Evolutionary conservation across 306 rosid species (phyloP).

Genomic region (Cyclanthera cordifolia): DNA sequence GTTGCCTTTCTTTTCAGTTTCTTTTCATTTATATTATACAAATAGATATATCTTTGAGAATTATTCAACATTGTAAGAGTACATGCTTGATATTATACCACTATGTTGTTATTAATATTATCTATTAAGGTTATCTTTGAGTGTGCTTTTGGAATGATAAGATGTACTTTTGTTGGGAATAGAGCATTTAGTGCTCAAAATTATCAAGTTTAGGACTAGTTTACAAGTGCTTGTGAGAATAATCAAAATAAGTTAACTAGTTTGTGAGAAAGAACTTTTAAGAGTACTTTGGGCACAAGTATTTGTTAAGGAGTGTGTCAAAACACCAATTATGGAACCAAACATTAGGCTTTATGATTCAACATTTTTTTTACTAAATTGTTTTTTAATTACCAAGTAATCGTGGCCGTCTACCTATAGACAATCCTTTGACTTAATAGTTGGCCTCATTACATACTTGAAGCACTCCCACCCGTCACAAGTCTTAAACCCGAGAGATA

Average conservation of each 20-base stretch:
- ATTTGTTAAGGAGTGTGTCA: background rate
- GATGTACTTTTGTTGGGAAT: background rate
- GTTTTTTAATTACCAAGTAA: background rate
- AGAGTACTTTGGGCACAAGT: background rate
- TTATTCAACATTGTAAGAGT: background rate
- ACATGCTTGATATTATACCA: background rate
- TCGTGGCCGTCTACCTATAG: no score
- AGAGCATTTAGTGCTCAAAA: background rate
- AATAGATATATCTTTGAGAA: background rate
- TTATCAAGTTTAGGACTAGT: background rate
- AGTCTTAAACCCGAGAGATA: no score
- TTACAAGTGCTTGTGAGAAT: background rate
- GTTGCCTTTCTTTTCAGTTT: background rate
- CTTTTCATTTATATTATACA: background rate
- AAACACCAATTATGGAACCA: background rate
- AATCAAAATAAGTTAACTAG: background rate
- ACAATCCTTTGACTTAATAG: no score
- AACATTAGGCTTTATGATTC: background rate
- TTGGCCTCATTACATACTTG: no score
- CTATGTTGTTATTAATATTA: background rate
- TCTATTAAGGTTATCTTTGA: background rate
- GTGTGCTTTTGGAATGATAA: background rate
- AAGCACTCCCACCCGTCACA: no score
- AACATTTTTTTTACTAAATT: background rate
- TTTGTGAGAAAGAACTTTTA: background rate